Conservation (phyloP, 2,329 filamentous ascomycete species). For the Fusarium multiceps region DNA sequence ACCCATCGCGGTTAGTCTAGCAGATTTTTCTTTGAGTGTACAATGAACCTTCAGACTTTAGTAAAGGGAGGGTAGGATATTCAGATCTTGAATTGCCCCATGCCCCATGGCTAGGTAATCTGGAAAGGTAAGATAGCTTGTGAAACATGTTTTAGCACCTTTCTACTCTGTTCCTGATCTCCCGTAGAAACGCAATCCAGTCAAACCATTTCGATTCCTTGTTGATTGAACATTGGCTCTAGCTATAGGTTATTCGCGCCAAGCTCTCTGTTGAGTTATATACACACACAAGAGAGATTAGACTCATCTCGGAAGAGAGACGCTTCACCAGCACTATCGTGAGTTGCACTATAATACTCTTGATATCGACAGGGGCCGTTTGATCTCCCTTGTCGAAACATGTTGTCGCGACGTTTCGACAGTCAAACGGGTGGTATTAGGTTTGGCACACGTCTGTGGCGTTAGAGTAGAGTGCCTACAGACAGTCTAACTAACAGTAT, state of each 20-base stretch:
- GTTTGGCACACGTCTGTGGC: constrained; percentile 37
- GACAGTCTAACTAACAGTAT: neutral
- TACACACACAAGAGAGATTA: neutral
- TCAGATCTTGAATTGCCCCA: constrained; percentile 19
- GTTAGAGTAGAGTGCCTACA: constrained; percentile 3
- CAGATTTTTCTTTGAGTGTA: neutral
- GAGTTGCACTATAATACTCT: neutral
- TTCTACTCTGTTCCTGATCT: constrained; percentile 10
- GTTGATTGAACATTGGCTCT: neutral
- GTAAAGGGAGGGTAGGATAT: constrained; percentile 11
- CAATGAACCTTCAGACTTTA: neutral
- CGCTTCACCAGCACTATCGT: neutral
- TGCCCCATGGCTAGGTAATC: neutral
- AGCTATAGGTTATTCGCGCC: neutral
- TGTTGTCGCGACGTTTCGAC: constrained; percentile 16
- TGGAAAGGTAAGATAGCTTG: constrained; percentile 21
- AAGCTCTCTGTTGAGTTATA: neutral
- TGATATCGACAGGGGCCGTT: constrained; percentile 11
- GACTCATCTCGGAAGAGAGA: constrained; percentile 11
- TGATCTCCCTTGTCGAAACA: constrained; percentile 20
- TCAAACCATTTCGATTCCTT: neutral
- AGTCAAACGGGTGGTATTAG: neutral
- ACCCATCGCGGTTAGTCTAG: neutral
- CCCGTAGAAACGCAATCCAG: constrained; percentile 32
- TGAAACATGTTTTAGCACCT: constrained; percentile 25